Conservation (phyloP, 73 alveolate species). For the Paraurostyla sp. region DNA sequence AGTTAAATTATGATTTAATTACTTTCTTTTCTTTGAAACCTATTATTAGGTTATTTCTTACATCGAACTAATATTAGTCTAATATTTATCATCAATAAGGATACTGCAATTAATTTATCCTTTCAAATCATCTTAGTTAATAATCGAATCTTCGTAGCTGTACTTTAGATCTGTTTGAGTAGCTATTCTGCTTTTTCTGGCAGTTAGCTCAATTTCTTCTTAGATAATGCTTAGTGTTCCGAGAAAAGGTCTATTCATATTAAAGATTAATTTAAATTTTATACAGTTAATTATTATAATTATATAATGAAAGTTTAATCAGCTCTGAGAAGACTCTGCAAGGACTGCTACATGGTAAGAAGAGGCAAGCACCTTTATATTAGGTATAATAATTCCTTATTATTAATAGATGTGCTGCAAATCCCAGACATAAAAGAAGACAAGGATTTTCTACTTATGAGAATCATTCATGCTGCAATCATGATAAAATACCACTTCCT, state of each 20-base stretch:
- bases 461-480: not conserved
- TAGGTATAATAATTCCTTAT: slow-evolving; percentile 9
- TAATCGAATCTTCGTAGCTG: not conserved
- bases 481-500: too few species aligned
- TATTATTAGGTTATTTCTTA: not conserved
- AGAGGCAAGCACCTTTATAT: slow-evolving; percentile 33
- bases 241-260: not conserved
- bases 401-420: slow-evolving; percentile 2
- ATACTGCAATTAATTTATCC: not conserved
- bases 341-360: slow-evolving; percentile 61
- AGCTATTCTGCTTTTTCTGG: not conserved
- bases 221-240: not conserved
- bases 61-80: not conserved
- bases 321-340: slow-evolving; percentile 55
- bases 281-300: slow-evolving; percentile 29
- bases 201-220: not conserved
- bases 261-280: not conserved
- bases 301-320: slow-evolving; percentile 56
- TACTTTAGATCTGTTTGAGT: not conserved
- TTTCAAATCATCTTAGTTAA: too few species aligned
- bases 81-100: too few species aligned
- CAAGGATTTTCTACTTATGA: slow-evolving; percentile 44
- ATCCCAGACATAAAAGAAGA: slow-evolving; percentile 64
- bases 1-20: too few species aligned
- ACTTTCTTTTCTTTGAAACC: not conserved